phyloP scores from a whole-genome alignment of 305 asterid species.

The Euphrasia arctica region DNA sequence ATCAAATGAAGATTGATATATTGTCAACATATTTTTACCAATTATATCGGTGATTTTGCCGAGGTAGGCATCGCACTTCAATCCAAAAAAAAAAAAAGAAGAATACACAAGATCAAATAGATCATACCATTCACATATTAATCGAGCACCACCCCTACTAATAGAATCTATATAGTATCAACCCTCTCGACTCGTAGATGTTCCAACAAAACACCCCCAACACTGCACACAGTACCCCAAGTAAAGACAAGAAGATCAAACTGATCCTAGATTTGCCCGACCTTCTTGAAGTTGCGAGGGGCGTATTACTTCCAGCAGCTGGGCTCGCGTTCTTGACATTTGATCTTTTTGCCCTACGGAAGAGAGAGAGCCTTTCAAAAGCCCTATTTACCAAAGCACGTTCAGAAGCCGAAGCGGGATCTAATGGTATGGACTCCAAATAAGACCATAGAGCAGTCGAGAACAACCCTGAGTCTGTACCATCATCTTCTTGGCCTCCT shows the following conservation, averaged over 20 bases:
- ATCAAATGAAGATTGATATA: not conserved
- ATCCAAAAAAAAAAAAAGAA: not conserved
- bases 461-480: constrained; percentile 56
- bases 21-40: not conserved
- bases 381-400: constrained; percentile 57
- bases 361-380: constrained; percentile 70
- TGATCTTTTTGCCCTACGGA: constrained; percentile 55
- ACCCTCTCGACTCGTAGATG: constrained; percentile 24
- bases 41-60: not conserved
- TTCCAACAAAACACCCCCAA: constrained; percentile 65
- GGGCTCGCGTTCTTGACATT: constrained; percentile 37
- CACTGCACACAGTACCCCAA: constrained; percentile 70
- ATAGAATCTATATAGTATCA: not conserved
- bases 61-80: not conserved
- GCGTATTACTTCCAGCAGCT: constrained; percentile 45
- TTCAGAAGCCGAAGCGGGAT: constrained; percentile 96
- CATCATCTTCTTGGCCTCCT: constrained; percentile 36
- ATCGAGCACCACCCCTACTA: not conserved
- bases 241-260: constrained; percentile 51
- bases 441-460: constrained; percentile 78
- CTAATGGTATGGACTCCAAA: constrained; percentile 93
- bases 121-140: not conserved
- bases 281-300: constrained; percentile 34
- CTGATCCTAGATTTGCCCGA: constrained; percentile 42
- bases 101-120: not conserved